Base-by-base conservation (phyloP, 805 yeast genomes). In the Cyberlindnera americana region DNA sequence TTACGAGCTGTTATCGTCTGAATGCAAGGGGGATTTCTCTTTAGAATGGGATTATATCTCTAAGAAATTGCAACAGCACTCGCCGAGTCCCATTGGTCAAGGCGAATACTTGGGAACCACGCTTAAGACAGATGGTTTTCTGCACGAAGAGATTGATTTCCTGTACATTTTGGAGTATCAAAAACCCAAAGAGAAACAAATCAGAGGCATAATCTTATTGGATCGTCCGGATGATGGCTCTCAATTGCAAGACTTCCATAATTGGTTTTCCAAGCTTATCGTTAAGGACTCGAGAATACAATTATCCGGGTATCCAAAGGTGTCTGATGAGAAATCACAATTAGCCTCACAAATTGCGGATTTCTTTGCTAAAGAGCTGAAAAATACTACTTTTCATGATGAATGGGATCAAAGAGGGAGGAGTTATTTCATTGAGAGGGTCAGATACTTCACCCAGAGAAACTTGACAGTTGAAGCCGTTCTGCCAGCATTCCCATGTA, bases 401-500 rank as follows among this genome's bases (percentile, higher is more conserved):
- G 83, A 77, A 49, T 77, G 83, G 83, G 62, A 62, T 11, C 45
- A 49, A 9, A 66, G 65, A 6, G 81, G 81, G 2, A 59, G 66
- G 32, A 64, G 52, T 0, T 59, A 62, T 29, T 78, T 77, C 46
- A 54, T 65, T 9, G 56, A 62, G 19, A 65, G 62, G 37, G 67
- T 70, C 6, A 61, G 62, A 21, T 75, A 69, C 52, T 78, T 73
- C 51, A 75, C 78, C 15, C 64, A 70, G 27, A 65, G 77, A 52
- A 60, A 64, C 44, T 40, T 67, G 21, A 67, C 66, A 26, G 66
- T 78, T 44, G 78, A 77, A 54, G 75, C 78, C 13, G 78, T 77
- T 6, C 60, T 78, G 37, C 83, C 83, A 5, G 83, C 83, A 0
- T 78, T 78, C 46, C 83, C 83, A 10, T 77, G 83, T 50, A 78